These are phyloP conservation scores for Aspergillus quadricinctus DNA, from an alignment of 2,329 filamentous ascomycete species.

Conservation along the genomic window DNA sequence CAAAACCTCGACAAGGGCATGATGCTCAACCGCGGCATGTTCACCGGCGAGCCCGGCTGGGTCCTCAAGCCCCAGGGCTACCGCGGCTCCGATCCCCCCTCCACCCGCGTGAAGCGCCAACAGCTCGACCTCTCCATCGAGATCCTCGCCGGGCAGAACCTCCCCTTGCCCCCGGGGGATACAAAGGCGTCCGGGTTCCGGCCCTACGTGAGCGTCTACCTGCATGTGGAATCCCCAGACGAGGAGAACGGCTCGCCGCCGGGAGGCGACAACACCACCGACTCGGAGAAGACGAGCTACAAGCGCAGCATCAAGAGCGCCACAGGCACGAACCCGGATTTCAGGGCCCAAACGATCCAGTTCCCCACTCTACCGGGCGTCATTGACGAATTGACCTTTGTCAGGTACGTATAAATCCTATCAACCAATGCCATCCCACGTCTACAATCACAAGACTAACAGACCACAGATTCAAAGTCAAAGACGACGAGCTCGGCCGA, in stretches of 20 bases:
- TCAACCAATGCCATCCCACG: not conserved
- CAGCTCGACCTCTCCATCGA: conserved; percentile 66
- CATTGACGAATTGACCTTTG: conserved; percentile 66
- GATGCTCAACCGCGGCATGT: conserved; percentile 96
- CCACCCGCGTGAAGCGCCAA: conserved; percentile 42
- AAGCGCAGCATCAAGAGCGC: conserved; percentile 56
- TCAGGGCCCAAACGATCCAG: conserved; percentile 54
- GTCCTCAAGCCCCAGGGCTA: conserved; percentile 77
- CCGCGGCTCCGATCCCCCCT: conserved; percentile 39
- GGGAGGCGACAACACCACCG: conserved; percentile 43
- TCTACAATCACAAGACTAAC: not conserved
- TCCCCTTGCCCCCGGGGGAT: conserved; percentile 61
- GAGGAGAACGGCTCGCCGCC: conserved; percentile 43
- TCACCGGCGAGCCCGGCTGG: conserved; percentile 75
- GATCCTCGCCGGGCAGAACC: conserved; percentile 70
- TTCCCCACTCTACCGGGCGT: conserved; percentile 56
- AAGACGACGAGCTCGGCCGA: conserved; percentile 75
- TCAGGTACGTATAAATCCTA: conserved; percentile 57
- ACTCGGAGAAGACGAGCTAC: conserved; percentile 43
- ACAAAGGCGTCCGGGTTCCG: conserved; percentile 57
- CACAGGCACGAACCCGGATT: conserved; percentile 61
- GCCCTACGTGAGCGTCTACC: conserved; percentile 71
- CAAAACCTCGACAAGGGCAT: conserved; percentile 86
- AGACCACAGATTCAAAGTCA: conserved; percentile 66
- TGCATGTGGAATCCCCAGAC: conserved; percentile 70